These are phyloP conservation scores for Biscutella laevigata DNA, from an alignment of 441 rosid genomes.

Conservation along the genomic window DNA sequence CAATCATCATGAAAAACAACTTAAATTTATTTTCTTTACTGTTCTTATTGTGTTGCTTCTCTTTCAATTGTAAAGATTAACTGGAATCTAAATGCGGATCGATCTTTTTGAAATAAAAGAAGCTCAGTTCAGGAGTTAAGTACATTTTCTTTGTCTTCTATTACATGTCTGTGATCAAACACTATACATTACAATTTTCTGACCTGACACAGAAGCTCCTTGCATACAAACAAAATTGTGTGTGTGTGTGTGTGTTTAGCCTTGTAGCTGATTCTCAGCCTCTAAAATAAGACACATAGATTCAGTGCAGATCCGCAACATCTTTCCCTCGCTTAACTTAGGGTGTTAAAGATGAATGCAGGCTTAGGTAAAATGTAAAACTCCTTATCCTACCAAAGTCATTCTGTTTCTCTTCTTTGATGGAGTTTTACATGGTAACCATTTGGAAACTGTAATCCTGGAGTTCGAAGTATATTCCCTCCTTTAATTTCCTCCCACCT, in stretches of 20 bases:
- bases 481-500: slow-evolving; percentile 73
- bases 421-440: slow-evolving; percentile 62
- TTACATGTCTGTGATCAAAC: slow-evolving; percentile 10
- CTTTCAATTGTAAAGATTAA: background rate
- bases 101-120: background rate
- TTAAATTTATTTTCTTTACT: background rate
- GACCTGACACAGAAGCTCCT: slow-evolving; percentile 8
- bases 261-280: slow-evolving; percentile 8
- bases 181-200: slow-evolving; percentile 19
- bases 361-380: slow-evolving; percentile 1
- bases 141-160: background rate
- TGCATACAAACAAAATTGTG: slow-evolving; percentile 15
- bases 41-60: background rate
- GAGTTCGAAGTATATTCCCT: slow-evolving; percentile 70
- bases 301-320: too few species aligned
- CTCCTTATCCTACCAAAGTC: background rate
- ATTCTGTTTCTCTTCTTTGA: slow-evolving; percentile 29
- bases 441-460: slow-evolving; percentile 85
- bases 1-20: background rate
- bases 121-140: background rate
- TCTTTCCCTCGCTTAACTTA: slow-evolving; percentile 2
- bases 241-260: slow-evolving; percentile 6
- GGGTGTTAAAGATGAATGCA: background rate
- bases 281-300: slow-evolving; percentile 18
- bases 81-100: background rate